These are phyloP conservation scores for Heimioporus retisporus DNA, from an alignment of 1,284 basidiomycete species.

Conservation along the genomic window DNA sequence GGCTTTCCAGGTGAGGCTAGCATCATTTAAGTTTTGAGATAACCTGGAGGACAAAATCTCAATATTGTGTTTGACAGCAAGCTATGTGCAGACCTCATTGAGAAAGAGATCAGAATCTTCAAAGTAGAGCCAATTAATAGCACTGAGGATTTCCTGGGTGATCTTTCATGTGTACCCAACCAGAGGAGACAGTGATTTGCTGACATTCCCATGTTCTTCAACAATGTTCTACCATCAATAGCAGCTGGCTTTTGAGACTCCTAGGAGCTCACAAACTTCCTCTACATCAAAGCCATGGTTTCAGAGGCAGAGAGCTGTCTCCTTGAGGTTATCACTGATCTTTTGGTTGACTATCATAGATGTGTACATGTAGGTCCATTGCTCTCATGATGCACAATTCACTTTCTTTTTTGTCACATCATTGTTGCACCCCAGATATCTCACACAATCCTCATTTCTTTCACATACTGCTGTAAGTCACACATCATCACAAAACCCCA, in stretches of 20 bases:
- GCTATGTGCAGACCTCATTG: conserved; percentile 2
- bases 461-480: too few species aligned
- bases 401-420: too few species aligned
- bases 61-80: background rate
- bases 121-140: background rate
- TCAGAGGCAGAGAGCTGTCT: background rate
- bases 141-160: background rate
- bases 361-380: too few species aligned
- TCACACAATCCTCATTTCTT: too few species aligned
- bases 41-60: background rate
- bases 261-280: conserved; percentile 3
- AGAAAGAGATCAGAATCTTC: conserved; percentile 1
- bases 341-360: too few species aligned
- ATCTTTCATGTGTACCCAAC: background rate
- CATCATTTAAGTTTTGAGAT: conserved; percentile 1
- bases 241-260: conserved; percentile 4
- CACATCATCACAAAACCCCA: too few species aligned
- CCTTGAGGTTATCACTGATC: background rate
- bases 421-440: too few species aligned
- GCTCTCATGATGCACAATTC: too few species aligned
- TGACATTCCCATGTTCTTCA: conserved; percentile 3
- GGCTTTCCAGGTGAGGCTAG: conserved; percentile 4
- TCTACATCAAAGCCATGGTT: conserved; percentile 7
- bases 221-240: background rate
- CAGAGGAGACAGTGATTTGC: background rate